These are phyloP conservation scores for Raphanus raphanistrum DNA, from an alignment of 345 rosid species.

Conservation along the genomic window DNA sequence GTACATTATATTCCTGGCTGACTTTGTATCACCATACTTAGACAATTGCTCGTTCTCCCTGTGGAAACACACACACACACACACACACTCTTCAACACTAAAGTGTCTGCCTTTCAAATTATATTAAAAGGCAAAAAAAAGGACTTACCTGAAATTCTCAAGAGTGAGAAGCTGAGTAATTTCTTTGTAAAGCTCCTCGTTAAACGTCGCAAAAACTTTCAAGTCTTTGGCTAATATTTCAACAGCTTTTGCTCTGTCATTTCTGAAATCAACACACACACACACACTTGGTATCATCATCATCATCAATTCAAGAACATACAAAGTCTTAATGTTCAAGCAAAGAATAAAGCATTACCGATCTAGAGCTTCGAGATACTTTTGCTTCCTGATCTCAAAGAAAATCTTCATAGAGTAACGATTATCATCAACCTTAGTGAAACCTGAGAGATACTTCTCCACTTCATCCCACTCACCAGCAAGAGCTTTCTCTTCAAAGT, in stretches of 20 bases:
- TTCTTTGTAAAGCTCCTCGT: conserved; percentile 86
- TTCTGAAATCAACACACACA: conserved; percentile 40
- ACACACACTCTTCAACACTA: conserved; percentile 19
- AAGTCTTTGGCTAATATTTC: conserved; percentile 81
- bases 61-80: neutral
- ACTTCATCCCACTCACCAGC: conserved; percentile 98
- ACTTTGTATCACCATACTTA: conserved; percentile 89
- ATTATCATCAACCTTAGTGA: conserved; percentile 91
- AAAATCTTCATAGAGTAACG: conserved; percentile 61
- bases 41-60: conserved; percentile 96
- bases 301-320: conserved; percentile 6
- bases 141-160: conserved; percentile 66
- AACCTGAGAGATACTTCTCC: conserved; percentile 82
- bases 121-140: neutral
- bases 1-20: conserved; percentile 85
- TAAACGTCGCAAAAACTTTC: conserved; percentile 82
- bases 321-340: neutral
- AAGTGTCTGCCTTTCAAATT: neutral
- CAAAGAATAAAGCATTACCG: conserved; percentile 21
- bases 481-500: conserved; percentile 84
- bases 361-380: conserved; percentile 67
- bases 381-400: conserved; percentile 63
- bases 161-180: conserved; percentile 88
- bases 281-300: conserved; percentile 8
- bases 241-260: conserved; percentile 82